Base-by-base conservation (phyloP, 1,139 yeast species). In the Scheffersomyces segobiensis region DNA sequence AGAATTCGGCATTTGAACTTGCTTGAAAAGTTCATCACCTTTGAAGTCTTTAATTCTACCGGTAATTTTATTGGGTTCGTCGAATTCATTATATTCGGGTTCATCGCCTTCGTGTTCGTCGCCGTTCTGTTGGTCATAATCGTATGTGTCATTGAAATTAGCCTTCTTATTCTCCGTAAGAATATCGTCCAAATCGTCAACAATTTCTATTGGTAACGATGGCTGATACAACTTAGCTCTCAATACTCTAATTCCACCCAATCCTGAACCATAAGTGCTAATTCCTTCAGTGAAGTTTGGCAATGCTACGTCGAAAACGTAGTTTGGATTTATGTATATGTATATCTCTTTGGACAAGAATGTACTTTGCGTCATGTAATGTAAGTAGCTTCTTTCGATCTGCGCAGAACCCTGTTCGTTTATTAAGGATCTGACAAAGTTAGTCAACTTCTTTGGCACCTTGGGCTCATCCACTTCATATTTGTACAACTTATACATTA, bases 381-480 rank as follows among this genome's bases (percentile, higher is more conserved):
- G 78, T 59, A 77, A 67, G 46, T 73, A 75, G 53, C 64, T 63
- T 24, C 66, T 68, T 49, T 76, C 64, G 18, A 76, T 75, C 63
- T 81, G 81, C 39, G 67, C 65, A 56, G 74, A 79, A 1, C 83
- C 84, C 56, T 76, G 77, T 59, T 82, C 78, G 57, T 67, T 73
- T 68, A 68, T 68, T 52, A 76, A 68, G 19, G 65, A 60, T 59
- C 76, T 79, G 21, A 79, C 63, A n/a, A 73, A 60, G 61, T 75
- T 79, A 8, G 73, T 71, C 46, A 85, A 68, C 14, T 70, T 64
- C 64, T 87, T 88, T 21, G 86, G 78, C 53, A 88, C 74, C 62
- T 85, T 86, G 21, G 78, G 76, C 71, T 95, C 99, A 26, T 88
- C 87, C 5, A 93, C 86, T 70, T 95, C 99, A 65, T 93, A 91